Evolutionary conservation across 2,329 filamentous ascomycete species (phyloP).

Genomic region (Aspergillus arachidicola): DNA sequence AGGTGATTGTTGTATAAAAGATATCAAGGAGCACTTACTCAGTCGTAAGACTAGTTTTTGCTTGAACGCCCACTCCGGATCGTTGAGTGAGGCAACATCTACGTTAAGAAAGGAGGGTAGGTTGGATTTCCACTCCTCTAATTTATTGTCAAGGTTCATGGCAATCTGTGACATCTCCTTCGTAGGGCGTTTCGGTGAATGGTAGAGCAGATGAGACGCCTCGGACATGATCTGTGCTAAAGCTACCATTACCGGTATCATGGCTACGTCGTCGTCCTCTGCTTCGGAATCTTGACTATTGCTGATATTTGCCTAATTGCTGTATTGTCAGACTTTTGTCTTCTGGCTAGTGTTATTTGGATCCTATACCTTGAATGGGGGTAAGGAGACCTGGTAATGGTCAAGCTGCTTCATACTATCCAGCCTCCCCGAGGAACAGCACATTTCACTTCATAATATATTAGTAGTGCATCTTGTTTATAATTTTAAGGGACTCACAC

Average conservation of each 20-base stretch:
- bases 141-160: slow-evolving; percentile 22
- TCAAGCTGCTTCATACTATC: slow-evolving; percentile 31
- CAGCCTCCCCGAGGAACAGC: slow-evolving; percentile 31
- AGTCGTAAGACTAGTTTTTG: slow-evolving; percentile 34
- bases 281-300: slow-evolving; percentile 18
- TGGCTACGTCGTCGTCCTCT: slow-evolving; percentile 27
- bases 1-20: background rate
- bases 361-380: slow-evolving; percentile 19
- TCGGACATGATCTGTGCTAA: slow-evolving; percentile 30
- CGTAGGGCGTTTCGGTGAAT: slow-evolving; percentile 22
- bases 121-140: slow-evolving; percentile 25
- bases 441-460: slow-evolving; percentile 30
- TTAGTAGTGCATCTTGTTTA: background rate
- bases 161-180: slow-evolving; percentile 25
- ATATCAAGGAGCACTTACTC: slow-evolving; percentile 17
- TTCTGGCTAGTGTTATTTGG: background rate
- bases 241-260: slow-evolving; percentile 31
- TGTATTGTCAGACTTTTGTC: background rate
- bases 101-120: slow-evolving; percentile 24
- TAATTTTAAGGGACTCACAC: slow-evolving; percentile 12
- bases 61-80: slow-evolving; percentile 34
- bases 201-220: slow-evolving; percentile 31
- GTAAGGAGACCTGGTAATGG: slow-evolving; percentile 28
- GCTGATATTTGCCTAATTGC: slow-evolving; percentile 1
- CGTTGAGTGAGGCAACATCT: slow-evolving; percentile 26